Evolutionary conservation across 1,139 yeast species (phyloP), one percentile per base, ranked within the genome.

Genomic region (Taphrina communis): DNA sequence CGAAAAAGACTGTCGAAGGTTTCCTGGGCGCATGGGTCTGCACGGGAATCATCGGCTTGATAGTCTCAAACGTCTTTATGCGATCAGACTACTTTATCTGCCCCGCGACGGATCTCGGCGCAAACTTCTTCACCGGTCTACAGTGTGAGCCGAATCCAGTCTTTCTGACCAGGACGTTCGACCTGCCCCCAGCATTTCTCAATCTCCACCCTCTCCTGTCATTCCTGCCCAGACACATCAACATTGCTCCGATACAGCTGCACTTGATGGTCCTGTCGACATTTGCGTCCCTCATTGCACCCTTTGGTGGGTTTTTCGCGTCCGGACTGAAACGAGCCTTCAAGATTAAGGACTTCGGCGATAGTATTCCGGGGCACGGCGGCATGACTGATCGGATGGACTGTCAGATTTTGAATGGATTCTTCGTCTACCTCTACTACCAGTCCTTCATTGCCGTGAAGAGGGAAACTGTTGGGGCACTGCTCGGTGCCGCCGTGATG

Each of bases 281-380:
- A 1, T 94, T 95, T 83, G 99, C 99, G 8, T 93, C 98, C 0
- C 83, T 95, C 73, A 89, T 94, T 78, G 99, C 99, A 1, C 99
- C 99, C 70, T 94, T 94, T 77, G 99, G 99, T 68, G 99, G 99
- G 0, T 94, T 94, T 78, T 94, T 94, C 75, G 99, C 99, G 2
- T 89, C 96, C 65, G 99, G 99, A 14, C 83, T 95, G 75, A 94
- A 94, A 81, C 87, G 99, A 79, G 92, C 98, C n/a, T 93, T 94
- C 81, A 90, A 95, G 75, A 93, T 93, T 70, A 90, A 90, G 79
- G 97, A 90, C 78, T 90, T 90, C 76, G 97, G 97, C 71, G 93
- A 90, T 76, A 89, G 96, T 21, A 90, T 90, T 72, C 97, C 97
- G 11, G 99, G 99, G 50, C 99, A 94, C 77, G 99, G 99, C 72